Evolutionary conservation across 345 rosid species (phyloP).

Genomic region (Angophora floribunda): DNA sequence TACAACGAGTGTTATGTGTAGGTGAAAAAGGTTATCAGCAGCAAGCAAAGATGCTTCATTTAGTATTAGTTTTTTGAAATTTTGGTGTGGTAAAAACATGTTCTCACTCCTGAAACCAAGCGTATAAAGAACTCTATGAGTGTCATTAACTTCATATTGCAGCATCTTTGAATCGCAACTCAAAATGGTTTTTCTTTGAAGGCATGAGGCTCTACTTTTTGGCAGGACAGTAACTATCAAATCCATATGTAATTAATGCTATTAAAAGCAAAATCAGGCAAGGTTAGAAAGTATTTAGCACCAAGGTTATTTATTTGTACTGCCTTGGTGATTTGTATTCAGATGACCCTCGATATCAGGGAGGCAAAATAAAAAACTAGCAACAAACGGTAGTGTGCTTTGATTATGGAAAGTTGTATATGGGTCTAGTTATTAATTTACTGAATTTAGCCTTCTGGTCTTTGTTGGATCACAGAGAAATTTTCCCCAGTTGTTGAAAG

Average conservation of each 20-base stretch:
- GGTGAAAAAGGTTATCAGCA: background rate
- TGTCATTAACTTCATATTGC: background rate
- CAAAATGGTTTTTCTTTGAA: background rate
- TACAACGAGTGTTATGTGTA: background rate
- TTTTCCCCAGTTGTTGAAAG: background rate
- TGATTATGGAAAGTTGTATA: background rate
- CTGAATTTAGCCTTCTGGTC: background rate
- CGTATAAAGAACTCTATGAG: background rate
- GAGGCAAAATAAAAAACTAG: background rate
- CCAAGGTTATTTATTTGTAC: background rate
- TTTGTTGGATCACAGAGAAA: background rate
- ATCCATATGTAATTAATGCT: constrained; percentile 7
- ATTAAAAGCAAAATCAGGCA: background rate
- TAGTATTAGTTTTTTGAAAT: background rate
- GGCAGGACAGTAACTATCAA: background rate
- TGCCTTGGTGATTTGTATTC: background rate
- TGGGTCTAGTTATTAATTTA: background rate
- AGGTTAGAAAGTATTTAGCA: background rate
- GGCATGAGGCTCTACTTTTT: background rate
- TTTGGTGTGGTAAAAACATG: background rate
- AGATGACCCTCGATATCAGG: background rate
- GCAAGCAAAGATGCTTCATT: background rate
- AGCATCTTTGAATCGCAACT: background rate
- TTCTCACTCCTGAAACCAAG: background rate
- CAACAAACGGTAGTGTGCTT: background rate